Evolutionary conservation across 169 alveolate genomes (phyloP).

Genomic region (Cryptosporidium tyzzeri): DNA sequence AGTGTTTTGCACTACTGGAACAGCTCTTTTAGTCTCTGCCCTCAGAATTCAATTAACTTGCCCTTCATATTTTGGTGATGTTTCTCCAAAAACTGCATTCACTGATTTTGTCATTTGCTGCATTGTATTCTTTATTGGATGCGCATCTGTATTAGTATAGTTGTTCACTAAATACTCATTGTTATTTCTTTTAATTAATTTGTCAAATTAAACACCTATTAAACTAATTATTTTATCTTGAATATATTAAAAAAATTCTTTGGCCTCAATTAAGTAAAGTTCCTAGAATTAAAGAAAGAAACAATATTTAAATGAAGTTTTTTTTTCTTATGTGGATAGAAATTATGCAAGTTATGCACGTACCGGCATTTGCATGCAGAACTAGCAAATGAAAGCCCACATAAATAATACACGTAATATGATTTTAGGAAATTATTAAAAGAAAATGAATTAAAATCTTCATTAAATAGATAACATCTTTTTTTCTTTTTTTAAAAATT

Average conservation of each 20-base stretch:
- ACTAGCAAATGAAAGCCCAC: background rate
- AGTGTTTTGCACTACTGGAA: slow-evolving; percentile 53
- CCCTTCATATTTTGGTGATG: slow-evolving; percentile 37
- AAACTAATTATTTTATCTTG: background rate
- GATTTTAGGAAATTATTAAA: too few species aligned
- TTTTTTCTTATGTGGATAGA: background rate
- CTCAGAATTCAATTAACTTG: slow-evolving; percentile 61
- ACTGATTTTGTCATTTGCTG: slow-evolving; percentile 61
- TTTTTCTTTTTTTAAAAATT: too few species aligned
- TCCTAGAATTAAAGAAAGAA: background rate
- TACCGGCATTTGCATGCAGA: slow-evolving; percentile 36
- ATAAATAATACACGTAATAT: background rate
- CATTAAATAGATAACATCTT: too few species aligned
- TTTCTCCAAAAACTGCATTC: slow-evolving; percentile 70
- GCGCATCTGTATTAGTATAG: slow-evolving; percentile 69
- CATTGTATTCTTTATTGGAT: slow-evolving; percentile 66
- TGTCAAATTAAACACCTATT: background rate
- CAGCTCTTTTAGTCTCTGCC: slow-evolving; percentile 65
- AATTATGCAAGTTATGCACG: slow-evolving; percentile 5
- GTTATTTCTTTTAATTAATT: background rate
- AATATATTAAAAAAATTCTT: background rate
- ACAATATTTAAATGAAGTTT: background rate
- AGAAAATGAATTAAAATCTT: too few species aligned
- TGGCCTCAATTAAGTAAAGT: background rate
- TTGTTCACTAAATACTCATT: background rate